Evolutionary conservation across 2,329 filamentous ascomycete species (phyloP), one percentile per base, ranked within the genome.

Genomic region (Fonsecaea monophora): DNA sequence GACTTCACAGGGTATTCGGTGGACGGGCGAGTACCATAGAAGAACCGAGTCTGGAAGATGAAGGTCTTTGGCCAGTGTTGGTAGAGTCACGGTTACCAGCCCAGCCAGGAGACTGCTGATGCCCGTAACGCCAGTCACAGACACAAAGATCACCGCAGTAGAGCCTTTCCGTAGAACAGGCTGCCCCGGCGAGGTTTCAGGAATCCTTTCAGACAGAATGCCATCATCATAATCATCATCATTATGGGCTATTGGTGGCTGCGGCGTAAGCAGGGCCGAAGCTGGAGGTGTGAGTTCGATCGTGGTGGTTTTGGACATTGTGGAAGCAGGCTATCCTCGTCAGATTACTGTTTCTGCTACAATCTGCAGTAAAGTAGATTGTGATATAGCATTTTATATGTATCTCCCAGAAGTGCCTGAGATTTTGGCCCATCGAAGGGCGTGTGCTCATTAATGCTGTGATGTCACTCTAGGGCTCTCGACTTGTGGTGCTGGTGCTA

Each of bases 21-120:
- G 12, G 37, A 21, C 18, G 15, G 13, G 21, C 13, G 58, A 30
- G 4, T 64, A 74, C 73, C 73, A 74, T 37, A 74, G 57, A n/a
- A 74, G 64, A 5, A 75, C 64, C 21, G 68, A 69, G 9, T 71
- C 66, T 12, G 65, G 37, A 13, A 75, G 45, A 3, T 62, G 50
- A 5, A 75, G 65, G 50, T 74, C 72, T 53, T 60, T 67, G 38
- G 72, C 72, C 40, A 74, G 72, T 15, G 65, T 66, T 2, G 73
- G 73, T 35, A 74, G 55, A 38, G 65, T 67, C 25, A 74, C 71
- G 0, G 73, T 73, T 35, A 74, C 59, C 21, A 74, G 60, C 21
- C 73, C 73, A 7, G 64, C 64, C 7, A 74, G 65, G 18, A 74
- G 50, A 57, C 15, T 62, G 59, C 67, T 68, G 58, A 71, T 71